Percentiles rank a stretch among this genome's conserved stretches.
These are phyloP conservation scores for Drechslerella coelobrocha DNA, from an alignment of 2,329 filamentous ascomycete species.

Conservation along the genomic window DNA sequence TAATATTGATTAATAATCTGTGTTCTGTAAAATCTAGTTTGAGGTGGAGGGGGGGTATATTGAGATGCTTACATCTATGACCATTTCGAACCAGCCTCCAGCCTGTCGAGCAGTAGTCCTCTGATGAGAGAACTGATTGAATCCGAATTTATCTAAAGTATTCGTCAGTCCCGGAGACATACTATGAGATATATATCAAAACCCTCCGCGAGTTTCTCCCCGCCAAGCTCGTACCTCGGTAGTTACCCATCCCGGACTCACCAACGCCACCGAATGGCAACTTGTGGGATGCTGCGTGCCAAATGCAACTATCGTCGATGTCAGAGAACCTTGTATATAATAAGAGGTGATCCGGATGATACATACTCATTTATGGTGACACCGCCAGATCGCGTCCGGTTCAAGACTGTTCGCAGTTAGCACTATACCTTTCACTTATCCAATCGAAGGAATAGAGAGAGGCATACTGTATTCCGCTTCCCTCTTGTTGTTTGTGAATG, in stretches of 20 bases:
- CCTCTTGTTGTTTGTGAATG: slow-evolving; percentile 70
- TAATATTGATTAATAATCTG: slow-evolving; percentile 3
- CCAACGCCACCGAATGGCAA: slow-evolving; percentile 85
- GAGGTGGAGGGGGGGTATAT: not conserved
- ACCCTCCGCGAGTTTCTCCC: no score
- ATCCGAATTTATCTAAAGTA: slow-evolving; percentile 39
- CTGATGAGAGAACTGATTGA: slow-evolving; percentile 47
- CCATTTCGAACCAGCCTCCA: slow-evolving; percentile 36
- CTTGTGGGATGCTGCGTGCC: slow-evolving; percentile 66
- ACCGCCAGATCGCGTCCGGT: slow-evolving; percentile 71
- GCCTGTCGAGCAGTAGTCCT: slow-evolving; percentile 40
- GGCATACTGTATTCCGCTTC: slow-evolving; percentile 70
- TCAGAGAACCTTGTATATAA: slow-evolving; percentile 10
- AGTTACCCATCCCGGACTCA: slow-evolving; percentile 75
- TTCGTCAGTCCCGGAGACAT: not conserved
- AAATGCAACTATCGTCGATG: slow-evolving; percentile 33
- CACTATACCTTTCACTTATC: not conserved
- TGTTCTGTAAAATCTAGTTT: not conserved
- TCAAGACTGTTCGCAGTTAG: slow-evolving; percentile 63
- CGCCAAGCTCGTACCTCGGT: no score
- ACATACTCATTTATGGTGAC: slow-evolving; percentile 71
- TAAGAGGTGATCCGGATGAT: slow-evolving; percentile 63
- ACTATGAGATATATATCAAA: not conserved
- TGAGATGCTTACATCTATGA: slow-evolving; percentile 25
- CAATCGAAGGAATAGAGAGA: not conserved